Evolutionary conservation across 208 protist genomes (phyloP), one percentile per base, ranked within the genome.

Genomic region (Leishmania martiniquensis): DNA sequence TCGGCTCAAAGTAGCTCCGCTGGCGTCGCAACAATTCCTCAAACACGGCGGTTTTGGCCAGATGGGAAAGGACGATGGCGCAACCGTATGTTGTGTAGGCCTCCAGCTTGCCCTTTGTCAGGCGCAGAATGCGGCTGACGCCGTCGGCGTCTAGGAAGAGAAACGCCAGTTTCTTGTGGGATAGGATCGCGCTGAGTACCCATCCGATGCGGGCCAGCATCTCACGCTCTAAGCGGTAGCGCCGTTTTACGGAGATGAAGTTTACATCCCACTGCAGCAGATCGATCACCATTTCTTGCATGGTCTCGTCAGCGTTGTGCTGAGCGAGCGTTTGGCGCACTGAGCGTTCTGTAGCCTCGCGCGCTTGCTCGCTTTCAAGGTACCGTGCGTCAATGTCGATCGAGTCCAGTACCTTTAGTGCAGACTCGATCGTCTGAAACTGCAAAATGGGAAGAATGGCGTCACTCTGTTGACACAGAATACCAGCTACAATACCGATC

Each of bases 151-250:
- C 88, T 9, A 96, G 75, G 75, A 97, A 97, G 44, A 91, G 70
- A 76, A 96, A 75, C 1, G 89, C 90, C 25, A 96, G 80, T 77
- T 95, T 96, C 71, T 88, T 91, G 83, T 97, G 94, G 34, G 74
- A 85, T 32, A 97, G 84, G 20, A 97, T 80, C 10, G 89, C 88
- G 75, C 88, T 95, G 52, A 97, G 83, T 37, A 93, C 86, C 89
- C 92, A 96, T 45, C 85, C 81, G 7, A 88, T 85, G 10, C 91
- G 86, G 25, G 84, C 85, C 42, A 95, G 80, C 60, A 90, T 78
- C 67, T 95, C 91, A 39, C 88, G 84, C 29, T 85, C 70, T 39
- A 85, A 57, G n/a, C 88, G 76, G 72, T 87, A 89, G 29, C 85
- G 76, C 37, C 84, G 86, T 59, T 62, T 74, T 10, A 59, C 32